Evolutionary conservation across 2,329 filamentous ascomycete genomes (phyloP).

Genomic region (Dichotomopilus funicola): DNA sequence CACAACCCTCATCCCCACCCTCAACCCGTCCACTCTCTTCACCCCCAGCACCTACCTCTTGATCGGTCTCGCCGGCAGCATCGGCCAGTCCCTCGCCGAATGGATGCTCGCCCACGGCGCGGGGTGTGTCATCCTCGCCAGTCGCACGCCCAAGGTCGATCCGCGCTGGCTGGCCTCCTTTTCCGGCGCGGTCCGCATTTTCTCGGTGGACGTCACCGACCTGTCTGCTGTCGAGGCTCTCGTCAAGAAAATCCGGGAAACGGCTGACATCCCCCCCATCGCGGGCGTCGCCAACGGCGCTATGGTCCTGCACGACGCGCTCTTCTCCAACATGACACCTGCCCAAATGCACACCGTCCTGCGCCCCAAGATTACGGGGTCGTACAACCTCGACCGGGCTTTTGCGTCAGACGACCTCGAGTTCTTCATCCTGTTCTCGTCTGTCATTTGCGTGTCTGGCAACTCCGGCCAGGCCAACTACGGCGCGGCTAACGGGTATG

Average conservation of each 20-base stretch:
- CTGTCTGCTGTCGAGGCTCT: not conserved
- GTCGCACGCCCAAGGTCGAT: slow-evolving; percentile 32
- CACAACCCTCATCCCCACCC: not conserved
- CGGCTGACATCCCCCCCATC: not conserved
- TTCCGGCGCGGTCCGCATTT: not conserved
- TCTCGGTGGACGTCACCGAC: not conserved
- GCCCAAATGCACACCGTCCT: slow-evolving; percentile 19
- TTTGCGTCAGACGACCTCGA: slow-evolving; percentile 29
- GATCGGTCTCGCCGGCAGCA: slow-evolving; percentile 28
- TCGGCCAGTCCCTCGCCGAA: slow-evolving; percentile 33
- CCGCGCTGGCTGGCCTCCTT: slow-evolving; percentile 3
- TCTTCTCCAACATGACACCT: not conserved
- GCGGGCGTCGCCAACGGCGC: slow-evolving; percentile 2
- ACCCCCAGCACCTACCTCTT: slow-evolving; percentile 29
- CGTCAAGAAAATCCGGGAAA: too few species aligned
- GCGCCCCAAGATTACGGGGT: slow-evolving; percentile 30
- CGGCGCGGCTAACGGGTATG: slow-evolving; percentile 36
- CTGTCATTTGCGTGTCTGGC: slow-evolving; percentile 23
- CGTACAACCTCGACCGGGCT: slow-evolving; percentile 25
- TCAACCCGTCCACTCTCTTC: not conserved
- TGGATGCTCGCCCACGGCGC: slow-evolving; percentile 38
- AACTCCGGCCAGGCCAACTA: slow-evolving; percentile 37
- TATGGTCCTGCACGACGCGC: not conserved
- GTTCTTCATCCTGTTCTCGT: slow-evolving; percentile 32
- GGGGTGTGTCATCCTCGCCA: slow-evolving; percentile 32